Evolutionary conservation across 768 basidiomycete genomes (phyloP).

Genomic region (Lactarius trivialis): DNA sequence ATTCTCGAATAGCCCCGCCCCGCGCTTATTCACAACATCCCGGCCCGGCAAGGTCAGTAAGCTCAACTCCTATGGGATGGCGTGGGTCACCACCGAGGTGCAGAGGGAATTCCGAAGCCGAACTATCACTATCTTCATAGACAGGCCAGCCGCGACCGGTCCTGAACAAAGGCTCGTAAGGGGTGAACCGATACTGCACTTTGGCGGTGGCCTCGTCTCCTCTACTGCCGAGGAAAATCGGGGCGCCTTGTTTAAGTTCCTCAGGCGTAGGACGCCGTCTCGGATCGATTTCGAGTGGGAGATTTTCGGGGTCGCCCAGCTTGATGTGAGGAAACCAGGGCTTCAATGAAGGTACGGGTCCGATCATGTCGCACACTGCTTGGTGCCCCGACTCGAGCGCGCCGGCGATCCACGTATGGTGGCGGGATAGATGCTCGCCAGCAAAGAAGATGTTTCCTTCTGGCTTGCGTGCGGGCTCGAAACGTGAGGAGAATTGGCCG

Average conservation of each 20-base stretch:
- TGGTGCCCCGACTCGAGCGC: slow-evolving; percentile 21
- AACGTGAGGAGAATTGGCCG: slow-evolving; percentile 25
- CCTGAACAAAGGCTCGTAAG: neutral
- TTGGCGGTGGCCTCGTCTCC: neutral
- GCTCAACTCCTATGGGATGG: neutral
- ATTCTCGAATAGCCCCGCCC: neutral
- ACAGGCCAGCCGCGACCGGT: neutral
- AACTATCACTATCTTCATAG: neutral
- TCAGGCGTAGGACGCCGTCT: neutral
- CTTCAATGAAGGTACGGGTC: neutral
- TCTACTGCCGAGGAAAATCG: neutral
- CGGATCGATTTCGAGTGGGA: neutral
- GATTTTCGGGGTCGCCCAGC: neutral
- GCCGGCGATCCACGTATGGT: slow-evolving; percentile 30
- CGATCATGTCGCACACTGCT: neutral
- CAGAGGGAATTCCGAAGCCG: neutral
- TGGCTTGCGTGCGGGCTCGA: slow-evolving; percentile 22
- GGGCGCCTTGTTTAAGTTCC: neutral
- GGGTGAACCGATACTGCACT: neutral
- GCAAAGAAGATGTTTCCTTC: slow-evolving; percentile 27
- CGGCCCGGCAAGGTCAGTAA: neutral
- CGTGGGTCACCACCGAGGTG: neutral
- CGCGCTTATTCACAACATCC: neutral
- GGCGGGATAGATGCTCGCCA: slow-evolving; percentile 28
- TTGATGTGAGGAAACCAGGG: neutral